Evolutionary conservation across 441 rosid species (phyloP).

Genomic region (Capsella rubella): DNA sequence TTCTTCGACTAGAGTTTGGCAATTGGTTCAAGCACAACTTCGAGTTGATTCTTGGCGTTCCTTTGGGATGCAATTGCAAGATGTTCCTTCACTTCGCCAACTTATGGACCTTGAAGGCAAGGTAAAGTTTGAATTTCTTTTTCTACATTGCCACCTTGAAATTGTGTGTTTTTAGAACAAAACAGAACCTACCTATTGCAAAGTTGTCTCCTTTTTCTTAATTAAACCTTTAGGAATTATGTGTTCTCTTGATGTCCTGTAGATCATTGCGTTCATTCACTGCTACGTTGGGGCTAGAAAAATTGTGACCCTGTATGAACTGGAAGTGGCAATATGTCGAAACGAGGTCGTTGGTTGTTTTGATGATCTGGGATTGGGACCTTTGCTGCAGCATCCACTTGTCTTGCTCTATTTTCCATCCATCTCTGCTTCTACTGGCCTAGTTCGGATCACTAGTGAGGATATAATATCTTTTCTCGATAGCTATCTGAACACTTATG

Average conservation of each 20-base stretch:
- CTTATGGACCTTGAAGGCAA: constrained; percentile 76
- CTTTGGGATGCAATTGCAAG: constrained; percentile 72
- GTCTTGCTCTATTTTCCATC: constrained; percentile 73
- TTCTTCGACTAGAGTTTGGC: constrained; percentile 68
- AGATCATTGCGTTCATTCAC: constrained; percentile 90
- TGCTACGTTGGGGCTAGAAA: constrained; percentile 82
- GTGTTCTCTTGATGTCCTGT: constrained; percentile 17
- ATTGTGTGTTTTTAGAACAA: not conserved
- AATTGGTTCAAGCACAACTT: constrained; percentile 51
- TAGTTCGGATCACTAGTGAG: constrained; percentile 64
- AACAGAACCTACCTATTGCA: not conserved
- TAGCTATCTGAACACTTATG: constrained; percentile 52
- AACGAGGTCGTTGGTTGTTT: constrained; percentile 75
- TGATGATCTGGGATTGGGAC: constrained; percentile 82
- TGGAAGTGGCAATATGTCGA: constrained; percentile 77
- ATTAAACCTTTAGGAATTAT: not conserved
- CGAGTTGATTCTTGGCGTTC: constrained; percentile 73
- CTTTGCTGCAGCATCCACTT: constrained; percentile 74
- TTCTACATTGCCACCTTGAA: not conserved
- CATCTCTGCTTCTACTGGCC: constrained; percentile 46
- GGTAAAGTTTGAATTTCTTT: not conserved
- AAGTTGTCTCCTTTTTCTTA: not conserved
- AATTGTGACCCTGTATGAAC: constrained; percentile 78
- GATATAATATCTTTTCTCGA: constrained; percentile 63
- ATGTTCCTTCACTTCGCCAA: constrained; percentile 65